Base-by-base conservation (phyloP, 2,329 filamentous ascomycete genomes). In the Stylonectria norvegica region DNA sequence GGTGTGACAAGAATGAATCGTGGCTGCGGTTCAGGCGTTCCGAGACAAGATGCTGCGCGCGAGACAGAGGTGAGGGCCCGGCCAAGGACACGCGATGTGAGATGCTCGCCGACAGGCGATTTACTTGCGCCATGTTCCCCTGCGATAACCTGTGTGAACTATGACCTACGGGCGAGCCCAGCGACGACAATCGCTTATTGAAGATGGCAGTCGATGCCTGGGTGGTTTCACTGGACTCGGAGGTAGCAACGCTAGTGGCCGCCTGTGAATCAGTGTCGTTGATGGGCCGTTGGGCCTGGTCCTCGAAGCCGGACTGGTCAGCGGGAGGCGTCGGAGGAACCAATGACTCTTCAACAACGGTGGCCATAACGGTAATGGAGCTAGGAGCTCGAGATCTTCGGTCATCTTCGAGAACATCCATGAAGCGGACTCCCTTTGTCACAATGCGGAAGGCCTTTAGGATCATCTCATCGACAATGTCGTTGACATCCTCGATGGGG, bases 391-490 rank as follows among this genome's bases (percentile, higher is more conserved):
- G 69, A 28, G 66, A 60, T 43, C 69, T 68, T 33, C 72, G 65
- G 53, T 83, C 78, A 12, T 81, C 85, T 25, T 86, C 83, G 69
- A 93, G 83, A 2, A 91, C 76, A 53, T 98, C 93, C 29, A 95
- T 75, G 58, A 98, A 97, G 31, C 85, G 78, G 18, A 96, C 89
- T 11, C 87, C 89, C 55, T 91, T 83, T 34, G 84, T 91, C n/a
- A 95, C 86, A 37, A 97, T 89, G 59, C 86, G 89, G 70, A 95
- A 97, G 0, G 90, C 90, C 63, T 90, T 93, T 38, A 95, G 70
- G 17, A 97, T 86, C 79, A 97, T 89, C 61, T 95, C 87, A 58
- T 97, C 91, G 42, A 96, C 79, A 42, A 91, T 79, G 53, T 86
- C 80, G 56, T 88, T 88, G 10, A 85, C 72, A 32, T 80, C 74